Base-by-base conservation (phyloP, 1,284 basidiomycete species). In the Tilletia setariae region DNA sequence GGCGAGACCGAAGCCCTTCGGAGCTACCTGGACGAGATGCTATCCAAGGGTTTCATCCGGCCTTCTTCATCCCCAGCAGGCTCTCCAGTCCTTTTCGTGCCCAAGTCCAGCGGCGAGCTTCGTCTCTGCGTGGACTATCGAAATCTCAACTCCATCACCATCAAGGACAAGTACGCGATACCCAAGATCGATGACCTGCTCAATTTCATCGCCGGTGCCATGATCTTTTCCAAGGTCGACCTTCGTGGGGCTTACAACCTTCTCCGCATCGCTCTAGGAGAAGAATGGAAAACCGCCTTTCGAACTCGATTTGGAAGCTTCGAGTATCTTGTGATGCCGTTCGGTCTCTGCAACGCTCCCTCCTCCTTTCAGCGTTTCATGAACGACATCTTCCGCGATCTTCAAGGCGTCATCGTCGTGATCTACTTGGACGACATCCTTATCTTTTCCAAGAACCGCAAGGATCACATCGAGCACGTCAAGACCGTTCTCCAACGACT, bases 171-270 rank as follows among this genome's bases (percentile, higher is more conserved):
- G n/a, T n/a, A n/a, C n/a, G n/a, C 83, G 0, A 63, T 85, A 0
- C 85, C 84, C 0, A 75, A 78, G 0, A 80, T 86, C 1, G 73
- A 82, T 23, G 83, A 86, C 47, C 83, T 84, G 15, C 73, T 85
- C 15, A 79, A 84, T 71, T 67, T 73, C 0, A 70, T 81, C 56
- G 80, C 23, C 67, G 68, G 71, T 0, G 82, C 84, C 0, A 76
- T 74, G 44, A 70, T 75, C 42, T 86, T 76, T 72, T 77, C 35
- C 83, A 85, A 76, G 65, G 66, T 85, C 1, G 81, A 85, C n/a
- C n/a, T n/a, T n/a, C n/a, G n/a, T n/a, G n/a, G n/a, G n/a, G n/a
- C n/a, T n/a, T n/a, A n/a, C n/a, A 75, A 80, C 70, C 83, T 84
- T 63, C 70, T 85, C 2, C 67, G 78, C 0, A 82, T 85, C 44